Percentiles rank a stretch among this genome's conserved stretches.
Conservation (phyloP, 2,329 filamentous ascomycete genomes). For the Monilinia fructigena region DNA sequence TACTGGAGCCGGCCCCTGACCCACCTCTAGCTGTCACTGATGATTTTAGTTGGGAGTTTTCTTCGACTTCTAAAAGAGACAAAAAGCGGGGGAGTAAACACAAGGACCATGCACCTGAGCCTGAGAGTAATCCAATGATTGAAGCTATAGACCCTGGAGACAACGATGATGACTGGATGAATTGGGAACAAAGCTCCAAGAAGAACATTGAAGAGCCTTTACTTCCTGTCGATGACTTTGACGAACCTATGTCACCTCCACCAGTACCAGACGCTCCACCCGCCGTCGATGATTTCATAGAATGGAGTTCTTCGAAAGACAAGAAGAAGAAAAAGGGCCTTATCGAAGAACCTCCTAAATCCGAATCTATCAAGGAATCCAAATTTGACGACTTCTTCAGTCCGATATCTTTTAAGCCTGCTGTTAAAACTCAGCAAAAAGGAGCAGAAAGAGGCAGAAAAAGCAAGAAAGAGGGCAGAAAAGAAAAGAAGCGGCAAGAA, state of each 20-base stretch:
- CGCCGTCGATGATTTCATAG: conserved; percentile 38
- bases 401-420: conserved; percentile 34
- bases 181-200: conserved; percentile 36
- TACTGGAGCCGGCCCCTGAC: conserved; percentile 33
- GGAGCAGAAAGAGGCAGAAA: conserved; percentile 50
- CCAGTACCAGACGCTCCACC: conserved; percentile 39
- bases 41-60: conserved; percentile 22
- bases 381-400: conserved; percentile 43
- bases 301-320: conserved; percentile 38
- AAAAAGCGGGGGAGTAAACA: conserved; percentile 45
- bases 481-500: conserved; percentile 49
- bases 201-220: conserved; percentile 36
- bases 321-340: conserved; percentile 53
- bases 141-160: conserved; percentile 34
- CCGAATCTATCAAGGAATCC: conserved; percentile 48
- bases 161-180: conserved; percentile 35
- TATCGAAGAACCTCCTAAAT: conserved; percentile 47
- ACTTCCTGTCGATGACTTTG: conserved; percentile 37
- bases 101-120: conserved; percentile 30
- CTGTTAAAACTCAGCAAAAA: conserved; percentile 48
- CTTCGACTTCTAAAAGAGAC: conserved; percentile 41
- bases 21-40: conserved; percentile 37
- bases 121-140: conserved; percentile 29
- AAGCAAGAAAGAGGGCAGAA: conserved; percentile 49
- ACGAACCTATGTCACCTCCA: conserved; percentile 41